These are phyloP conservation scores for Nicotiana tabacum DNA, from an alignment of 257 asterid species.

Conservation along the genomic window DNA sequence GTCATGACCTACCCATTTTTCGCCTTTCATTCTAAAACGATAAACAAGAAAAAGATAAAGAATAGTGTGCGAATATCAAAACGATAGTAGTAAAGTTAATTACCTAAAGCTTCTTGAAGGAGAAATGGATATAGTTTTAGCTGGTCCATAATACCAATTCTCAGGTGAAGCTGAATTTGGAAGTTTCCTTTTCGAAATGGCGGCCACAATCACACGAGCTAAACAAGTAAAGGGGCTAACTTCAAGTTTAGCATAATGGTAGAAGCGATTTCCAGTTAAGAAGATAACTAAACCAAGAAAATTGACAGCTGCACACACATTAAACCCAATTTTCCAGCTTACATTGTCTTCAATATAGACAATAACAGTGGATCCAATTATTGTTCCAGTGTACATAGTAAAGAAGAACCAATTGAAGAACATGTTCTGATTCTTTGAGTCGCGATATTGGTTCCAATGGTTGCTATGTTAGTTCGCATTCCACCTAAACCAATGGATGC, in stretches of 20 bases:
- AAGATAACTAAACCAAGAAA: conserved; percentile 15
- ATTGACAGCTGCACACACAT: neutral
- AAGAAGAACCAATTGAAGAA: conserved; percentile 25
- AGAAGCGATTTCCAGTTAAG: conserved; percentile 15
- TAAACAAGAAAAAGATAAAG: too few relatives aligned
- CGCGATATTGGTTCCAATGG: conserved; percentile 19
- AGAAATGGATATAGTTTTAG: neutral
- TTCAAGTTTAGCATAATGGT: conserved; percentile 18
- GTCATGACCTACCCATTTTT: too few relatives aligned
- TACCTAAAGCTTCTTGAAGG: neutral
- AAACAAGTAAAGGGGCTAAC: conserved; percentile 56
- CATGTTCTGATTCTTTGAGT: conserved; percentile 16
- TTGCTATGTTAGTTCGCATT: conserved; percentile 8
- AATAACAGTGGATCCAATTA: conserved; percentile 13
- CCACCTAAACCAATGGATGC: conserved; percentile 17
- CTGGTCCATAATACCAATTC: neutral
- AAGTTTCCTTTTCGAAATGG: conserved; percentile 31
- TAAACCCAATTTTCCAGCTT: conserved; percentile 22
- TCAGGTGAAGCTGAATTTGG: neutral
- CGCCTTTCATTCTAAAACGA: too few relatives aligned
- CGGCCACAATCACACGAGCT: conserved; percentile 41
- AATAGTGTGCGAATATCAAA: too few relatives aligned
- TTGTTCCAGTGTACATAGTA: neutral
- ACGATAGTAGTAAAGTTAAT: neutral
- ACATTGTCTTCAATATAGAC: conserved; percentile 21